Evolutionary conservation across 176 grass and related monocot genomes (phyloP).

Genomic region (Aegilops bicornis): DNA sequence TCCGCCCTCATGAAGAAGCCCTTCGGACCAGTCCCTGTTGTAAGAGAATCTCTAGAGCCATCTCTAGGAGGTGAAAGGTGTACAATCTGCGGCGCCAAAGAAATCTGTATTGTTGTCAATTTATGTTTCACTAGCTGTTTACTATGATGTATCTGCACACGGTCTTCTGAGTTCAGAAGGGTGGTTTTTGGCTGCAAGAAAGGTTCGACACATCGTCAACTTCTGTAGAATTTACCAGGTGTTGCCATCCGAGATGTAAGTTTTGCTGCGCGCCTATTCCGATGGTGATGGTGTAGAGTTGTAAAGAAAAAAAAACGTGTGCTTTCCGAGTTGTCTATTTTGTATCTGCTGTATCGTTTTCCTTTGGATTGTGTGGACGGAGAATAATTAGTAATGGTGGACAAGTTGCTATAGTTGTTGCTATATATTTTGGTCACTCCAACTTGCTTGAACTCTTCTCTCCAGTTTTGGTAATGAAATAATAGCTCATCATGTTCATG

Average conservation of each 20-base stretch:
- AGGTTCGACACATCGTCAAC: constrained; percentile 21
- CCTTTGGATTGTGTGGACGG: not conserved
- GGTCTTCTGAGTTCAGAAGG: constrained; percentile 26
- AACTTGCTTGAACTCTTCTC: too few species aligned
- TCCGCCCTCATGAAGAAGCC: constrained; percentile 60
- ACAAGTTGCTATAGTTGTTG: constrained; percentile 33
- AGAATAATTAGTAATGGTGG: constrained; percentile 17
- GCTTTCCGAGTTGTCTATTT: constrained; percentile 5
- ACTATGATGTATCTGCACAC: constrained; percentile 39
- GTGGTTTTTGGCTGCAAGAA: constrained; percentile 38
- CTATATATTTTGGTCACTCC: not conserved
- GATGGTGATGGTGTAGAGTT: constrained; percentile 41
- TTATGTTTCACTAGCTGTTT: constrained; percentile 48
- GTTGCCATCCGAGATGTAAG: not conserved
- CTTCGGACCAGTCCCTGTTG: constrained; percentile 76
- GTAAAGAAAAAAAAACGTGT: constrained; percentile 27
- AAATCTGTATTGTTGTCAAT: constrained; percentile 43
- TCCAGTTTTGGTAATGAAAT: too few species aligned
- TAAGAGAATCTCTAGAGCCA: constrained; percentile 73
- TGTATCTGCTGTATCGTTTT: constrained; percentile 48
- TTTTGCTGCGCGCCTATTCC: constrained; percentile 18
- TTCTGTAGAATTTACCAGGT: constrained; percentile 28
- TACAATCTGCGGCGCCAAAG: constrained; percentile 34
- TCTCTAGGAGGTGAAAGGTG: constrained; percentile 62
- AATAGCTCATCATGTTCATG: too few species aligned